A percentile compares a stretch with the other conserved stretches of the same genome.
phyloP scores from a whole-genome alignment of 2,329 filamentous ascomycete species.

The Aspergillus novoparasiticus region DNA sequence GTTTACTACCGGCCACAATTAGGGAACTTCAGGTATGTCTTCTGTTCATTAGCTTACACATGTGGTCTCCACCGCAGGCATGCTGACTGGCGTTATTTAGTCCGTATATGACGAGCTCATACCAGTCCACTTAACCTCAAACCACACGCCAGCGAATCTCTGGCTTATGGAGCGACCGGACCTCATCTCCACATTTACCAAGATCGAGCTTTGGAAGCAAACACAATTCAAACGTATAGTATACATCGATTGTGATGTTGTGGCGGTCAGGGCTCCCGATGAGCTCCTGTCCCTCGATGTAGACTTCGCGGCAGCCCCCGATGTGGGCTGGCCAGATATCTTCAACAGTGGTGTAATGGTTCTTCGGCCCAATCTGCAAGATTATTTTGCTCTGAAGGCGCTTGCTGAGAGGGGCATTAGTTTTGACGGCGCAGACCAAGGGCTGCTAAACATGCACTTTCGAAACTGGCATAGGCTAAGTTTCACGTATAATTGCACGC shows the following conservation, averaged over 20 bases:
- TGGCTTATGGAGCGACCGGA: constrained; percentile 90
- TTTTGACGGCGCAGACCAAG: constrained; percentile 96
- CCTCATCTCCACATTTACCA: constrained; percentile 90
- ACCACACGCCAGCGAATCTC: constrained; percentile 76
- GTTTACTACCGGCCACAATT: constrained; percentile 73
- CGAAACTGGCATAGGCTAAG: constrained; percentile 81
- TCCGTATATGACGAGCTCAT: constrained; percentile 86
- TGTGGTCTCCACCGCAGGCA: background rate
- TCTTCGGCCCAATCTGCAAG: constrained; percentile 79
- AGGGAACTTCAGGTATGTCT: constrained; percentile 70
- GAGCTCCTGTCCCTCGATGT: constrained; percentile 77
- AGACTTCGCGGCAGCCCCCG: constrained; percentile 74
- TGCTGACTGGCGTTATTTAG: constrained; percentile 49
- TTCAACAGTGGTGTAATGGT: constrained; percentile 99
- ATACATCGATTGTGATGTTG: constrained; percentile 91
- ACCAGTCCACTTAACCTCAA: constrained; percentile 77
- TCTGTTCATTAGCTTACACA: constrained; percentile 7
- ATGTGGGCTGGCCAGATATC: constrained; percentile 96
- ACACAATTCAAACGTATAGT: constrained; percentile 89
- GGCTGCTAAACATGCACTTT: constrained; percentile 93
- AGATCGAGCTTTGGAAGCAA: constrained; percentile 92
- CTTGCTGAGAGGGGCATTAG: constrained; percentile 86
- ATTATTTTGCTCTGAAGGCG: constrained; percentile 81
- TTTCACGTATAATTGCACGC: constrained; percentile 97
- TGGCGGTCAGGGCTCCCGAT: constrained; percentile 87